phyloP scores from a whole-genome alignment of 2,329 filamentous ascomycete genomes.

The Pestalotiopsis sp. region DNA sequence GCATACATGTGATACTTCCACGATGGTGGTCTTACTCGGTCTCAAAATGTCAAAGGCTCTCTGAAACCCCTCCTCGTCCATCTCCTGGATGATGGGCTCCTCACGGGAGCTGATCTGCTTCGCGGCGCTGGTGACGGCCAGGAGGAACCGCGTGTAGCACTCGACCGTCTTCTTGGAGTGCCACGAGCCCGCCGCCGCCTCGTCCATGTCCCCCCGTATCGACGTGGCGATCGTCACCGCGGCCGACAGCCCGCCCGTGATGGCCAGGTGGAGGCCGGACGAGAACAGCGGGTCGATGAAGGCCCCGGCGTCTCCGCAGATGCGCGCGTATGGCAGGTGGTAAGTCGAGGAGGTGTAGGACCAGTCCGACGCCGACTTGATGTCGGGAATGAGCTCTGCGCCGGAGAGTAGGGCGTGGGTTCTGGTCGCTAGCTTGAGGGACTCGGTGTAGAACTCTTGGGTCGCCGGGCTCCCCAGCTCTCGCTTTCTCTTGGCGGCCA shows the following conservation, averaged over 20 bases:
- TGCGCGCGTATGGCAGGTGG: slow-evolving; percentile 39
- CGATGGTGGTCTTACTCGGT: slow-evolving; percentile 36
- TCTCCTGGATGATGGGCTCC: slow-evolving; percentile 42
- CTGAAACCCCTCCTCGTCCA: slow-evolving; percentile 45
- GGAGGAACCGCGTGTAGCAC: slow-evolving; percentile 49
- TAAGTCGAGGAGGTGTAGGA: slow-evolving; percentile 50
- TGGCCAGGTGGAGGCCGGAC: slow-evolving; percentile 49
- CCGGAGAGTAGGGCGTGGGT: slow-evolving; percentile 33
- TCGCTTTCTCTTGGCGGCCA: slow-evolving; percentile 38
- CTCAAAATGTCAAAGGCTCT: slow-evolving; percentile 43
- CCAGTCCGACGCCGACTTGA: slow-evolving; percentile 44
- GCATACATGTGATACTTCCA: too few species aligned
- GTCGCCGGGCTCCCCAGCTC: slow-evolving; percentile 20
- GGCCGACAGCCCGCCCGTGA: slow-evolving; percentile 46
- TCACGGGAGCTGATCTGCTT: slow-evolving; percentile 45
- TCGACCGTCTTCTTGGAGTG: slow-evolving; percentile 47
- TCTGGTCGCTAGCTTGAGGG: slow-evolving; percentile 35
- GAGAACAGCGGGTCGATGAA: slow-evolving; percentile 55
- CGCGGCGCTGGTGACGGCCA: slow-evolving; percentile 40
- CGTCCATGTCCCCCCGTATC: slow-evolving; percentile 39
- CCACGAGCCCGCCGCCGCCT: slow-evolving; percentile 41
- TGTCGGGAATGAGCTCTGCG: slow-evolving; percentile 34
- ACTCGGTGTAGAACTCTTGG: slow-evolving; percentile 37
- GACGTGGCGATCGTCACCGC: slow-evolving; percentile 45
- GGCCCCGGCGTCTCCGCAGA: slow-evolving; percentile 49